A percentile compares a stretch with the other conserved stretches of the same genome.
These are phyloP conservation scores for Pythium apleroticum DNA, from an alignment of 352 stramenopile genomes.

Conservation along the genomic window DNA sequence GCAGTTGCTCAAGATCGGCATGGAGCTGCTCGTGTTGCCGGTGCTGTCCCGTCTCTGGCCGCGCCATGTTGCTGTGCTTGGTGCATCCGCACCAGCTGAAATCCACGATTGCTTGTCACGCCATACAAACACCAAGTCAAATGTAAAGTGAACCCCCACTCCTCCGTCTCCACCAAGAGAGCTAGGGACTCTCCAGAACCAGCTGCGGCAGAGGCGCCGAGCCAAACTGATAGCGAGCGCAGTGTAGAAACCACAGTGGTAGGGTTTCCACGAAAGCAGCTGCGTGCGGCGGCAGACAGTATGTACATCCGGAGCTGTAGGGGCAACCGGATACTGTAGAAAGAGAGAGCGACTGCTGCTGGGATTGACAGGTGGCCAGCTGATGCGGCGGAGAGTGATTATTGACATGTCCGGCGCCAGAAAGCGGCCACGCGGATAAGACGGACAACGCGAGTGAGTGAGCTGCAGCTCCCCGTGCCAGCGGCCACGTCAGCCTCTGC, in stretches of 20 bases:
- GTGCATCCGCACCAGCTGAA: constrained; percentile 8
- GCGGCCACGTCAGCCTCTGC: constrained; percentile 10
- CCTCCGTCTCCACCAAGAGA: background rate
- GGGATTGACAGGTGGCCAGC: constrained; percentile 2
- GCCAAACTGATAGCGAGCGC: background rate
- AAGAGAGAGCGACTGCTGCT: constrained; percentile 10
- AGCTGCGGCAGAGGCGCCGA: background rate
- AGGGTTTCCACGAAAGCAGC: constrained; percentile 15
- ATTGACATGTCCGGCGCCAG: constrained; percentile 15
- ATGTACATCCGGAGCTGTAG: background rate
- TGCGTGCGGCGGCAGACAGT: background rate
- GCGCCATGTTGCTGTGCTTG: constrained; percentile 9
- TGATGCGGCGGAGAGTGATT: constrained; percentile 9
- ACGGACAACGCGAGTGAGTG: too few species aligned
- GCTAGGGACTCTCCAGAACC: constrained; percentile 3
- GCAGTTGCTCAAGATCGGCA: constrained; percentile 40
- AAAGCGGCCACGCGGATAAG: constrained; percentile 4
- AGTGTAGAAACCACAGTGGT: background rate
- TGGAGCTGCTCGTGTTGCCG: constrained; percentile 50
- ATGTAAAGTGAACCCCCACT: constrained; percentile 4
- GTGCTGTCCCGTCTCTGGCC: constrained; percentile 26
- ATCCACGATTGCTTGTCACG: background rate
- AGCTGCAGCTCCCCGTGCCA: background rate
- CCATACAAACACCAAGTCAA: constrained; percentile 18
- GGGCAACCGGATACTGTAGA: constrained; percentile 4